Percentiles rank a stretch among this genome's conserved stretches.
Conservation (phyloP, 176 grass and related monocot genomes). For the Musa itinerans region DNA sequence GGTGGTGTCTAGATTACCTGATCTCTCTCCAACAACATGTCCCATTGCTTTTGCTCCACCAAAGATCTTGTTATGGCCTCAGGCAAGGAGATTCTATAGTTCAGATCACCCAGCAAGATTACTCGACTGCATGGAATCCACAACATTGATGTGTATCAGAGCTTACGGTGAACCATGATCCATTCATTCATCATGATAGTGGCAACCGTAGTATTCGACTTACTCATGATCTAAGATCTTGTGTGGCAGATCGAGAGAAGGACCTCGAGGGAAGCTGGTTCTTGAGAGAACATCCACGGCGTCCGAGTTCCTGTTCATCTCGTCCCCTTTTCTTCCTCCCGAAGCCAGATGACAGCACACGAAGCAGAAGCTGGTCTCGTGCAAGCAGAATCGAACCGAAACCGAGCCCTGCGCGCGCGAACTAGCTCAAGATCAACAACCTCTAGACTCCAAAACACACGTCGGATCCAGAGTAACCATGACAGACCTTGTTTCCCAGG, state of each 20-base stretch:
- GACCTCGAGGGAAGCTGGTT: background rate
- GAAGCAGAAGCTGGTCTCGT: conserved; percentile 14
- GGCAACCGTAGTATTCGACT: background rate
- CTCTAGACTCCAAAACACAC: background rate
- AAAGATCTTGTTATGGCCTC: conserved; percentile 41
- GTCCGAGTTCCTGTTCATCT: conserved; percentile 5
- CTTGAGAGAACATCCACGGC: conserved; percentile 12
- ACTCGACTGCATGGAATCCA: conserved; percentile 32
- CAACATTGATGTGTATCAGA: background rate
- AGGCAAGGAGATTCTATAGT: conserved; percentile 69
- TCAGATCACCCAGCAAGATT: conserved; percentile 64
- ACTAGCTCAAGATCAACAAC: too few species aligned
- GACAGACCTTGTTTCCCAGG: conserved; percentile 23
- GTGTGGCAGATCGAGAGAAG: conserved; percentile 3
- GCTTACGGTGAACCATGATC: background rate
- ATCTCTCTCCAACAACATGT: conserved; percentile 56
- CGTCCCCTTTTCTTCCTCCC: conserved; percentile 10
- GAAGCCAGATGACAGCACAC: conserved; percentile 15
- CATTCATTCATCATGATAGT: background rate
- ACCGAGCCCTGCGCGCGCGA: conserved; percentile 6
- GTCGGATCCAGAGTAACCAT: too few species aligned
- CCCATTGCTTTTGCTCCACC: conserved; percentile 51
- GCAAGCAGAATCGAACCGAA: background rate
- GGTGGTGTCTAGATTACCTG: conserved; percentile 21
- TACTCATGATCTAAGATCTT: conserved; percentile 11